Percentiles rank a stretch among this genome's conserved stretches.
phyloP scores from a whole-genome alignment of 2,329 filamentous ascomycete genomes.

The Verticillium albo-atrum region DNA sequence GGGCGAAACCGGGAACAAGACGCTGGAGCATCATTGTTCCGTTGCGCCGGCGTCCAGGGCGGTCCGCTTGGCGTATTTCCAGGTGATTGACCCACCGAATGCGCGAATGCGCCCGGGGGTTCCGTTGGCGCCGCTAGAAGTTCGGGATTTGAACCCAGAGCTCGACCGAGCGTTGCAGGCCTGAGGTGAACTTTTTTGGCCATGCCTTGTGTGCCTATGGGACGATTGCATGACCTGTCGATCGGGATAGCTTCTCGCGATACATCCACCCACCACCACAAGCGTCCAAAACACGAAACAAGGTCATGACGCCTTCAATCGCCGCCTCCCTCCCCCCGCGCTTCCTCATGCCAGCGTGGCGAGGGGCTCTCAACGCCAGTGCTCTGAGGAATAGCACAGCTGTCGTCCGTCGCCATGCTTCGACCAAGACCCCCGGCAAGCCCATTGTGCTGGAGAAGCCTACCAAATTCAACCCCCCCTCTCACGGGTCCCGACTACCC shows the following conservation, averaged over 20 bases:
- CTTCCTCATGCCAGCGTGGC: conserved; percentile 66
- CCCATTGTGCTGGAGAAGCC: conserved; percentile 79
- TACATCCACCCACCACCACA: background rate
- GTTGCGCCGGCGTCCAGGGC: background rate
- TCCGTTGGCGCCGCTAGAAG: background rate
- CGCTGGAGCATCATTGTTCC: conserved; percentile 5
- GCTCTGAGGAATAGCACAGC: conserved; percentile 10
- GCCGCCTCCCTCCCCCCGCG: conserved; percentile 52
- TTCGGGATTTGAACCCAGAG: background rate
- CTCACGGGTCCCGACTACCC: conserved; percentile 69
- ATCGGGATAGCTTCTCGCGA: background rate
- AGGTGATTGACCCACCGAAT: background rate
- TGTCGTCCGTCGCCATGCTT: conserved; percentile 23
- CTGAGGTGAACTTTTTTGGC: background rate
- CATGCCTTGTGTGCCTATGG: too few relatives aligned
- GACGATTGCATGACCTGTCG: background rate
- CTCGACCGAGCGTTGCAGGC: background rate
- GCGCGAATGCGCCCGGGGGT: background rate
- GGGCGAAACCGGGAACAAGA: conserved; percentile 12
- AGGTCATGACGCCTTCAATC: conserved; percentile 34
- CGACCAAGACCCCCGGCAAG: conserved; percentile 33
- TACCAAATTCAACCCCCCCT: conserved; percentile 85
- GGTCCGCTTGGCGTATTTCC: background rate
- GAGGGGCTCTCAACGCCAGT: conserved; percentile 14
- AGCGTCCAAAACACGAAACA: background rate